A percentile compares a stretch with the other conserved stretches of the same genome.
phyloP scores from a whole-genome alignment of 257 asterid genomes.

The Dorcoceras hygrometricum region DNA sequence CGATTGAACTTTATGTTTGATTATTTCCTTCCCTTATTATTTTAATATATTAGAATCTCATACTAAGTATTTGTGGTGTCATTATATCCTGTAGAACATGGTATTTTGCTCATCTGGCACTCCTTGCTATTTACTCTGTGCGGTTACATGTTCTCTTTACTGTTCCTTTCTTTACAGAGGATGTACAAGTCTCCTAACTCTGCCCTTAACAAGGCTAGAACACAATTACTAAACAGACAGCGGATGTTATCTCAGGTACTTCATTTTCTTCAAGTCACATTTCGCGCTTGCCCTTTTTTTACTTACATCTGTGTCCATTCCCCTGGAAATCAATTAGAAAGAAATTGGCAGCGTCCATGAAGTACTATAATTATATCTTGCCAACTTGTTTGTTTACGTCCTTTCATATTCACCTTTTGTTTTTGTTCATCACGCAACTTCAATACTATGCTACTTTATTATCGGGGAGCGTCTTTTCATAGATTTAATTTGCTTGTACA shows the following conservation, averaged over 20 bases:
- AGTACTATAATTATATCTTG: not conserved
- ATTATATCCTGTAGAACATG: not conserved
- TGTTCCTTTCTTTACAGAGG: slow-evolving; percentile 42
- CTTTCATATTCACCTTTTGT: not conserved
- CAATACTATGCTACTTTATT: not conserved
- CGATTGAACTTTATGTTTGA: not conserved
- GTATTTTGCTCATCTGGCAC: not conserved
- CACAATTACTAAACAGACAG: slow-evolving; percentile 75
- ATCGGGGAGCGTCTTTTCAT: not conserved
- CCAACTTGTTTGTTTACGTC: not conserved
- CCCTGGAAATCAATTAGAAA: not conserved
- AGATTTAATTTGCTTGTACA: not conserved
- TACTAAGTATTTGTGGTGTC: not conserved
- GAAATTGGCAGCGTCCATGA: not conserved
- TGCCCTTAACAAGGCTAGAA: slow-evolving; percentile 72
- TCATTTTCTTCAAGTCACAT: slow-evolving; percentile 1
- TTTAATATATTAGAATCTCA: too few relatives aligned
- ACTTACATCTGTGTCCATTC: not conserved
- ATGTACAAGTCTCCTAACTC: slow-evolving; percentile 81
- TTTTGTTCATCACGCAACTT: not conserved
- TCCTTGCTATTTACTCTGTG: not conserved
- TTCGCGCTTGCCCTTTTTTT: not conserved
- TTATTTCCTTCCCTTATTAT: not conserved
- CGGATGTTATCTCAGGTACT: slow-evolving; percentile 68
- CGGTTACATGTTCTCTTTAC: not conserved